These are phyloP conservation scores for Euptelea pleiosperma DNA, from an alignment of 164 flowering plant genomes.

Conservation along the genomic window DNA sequence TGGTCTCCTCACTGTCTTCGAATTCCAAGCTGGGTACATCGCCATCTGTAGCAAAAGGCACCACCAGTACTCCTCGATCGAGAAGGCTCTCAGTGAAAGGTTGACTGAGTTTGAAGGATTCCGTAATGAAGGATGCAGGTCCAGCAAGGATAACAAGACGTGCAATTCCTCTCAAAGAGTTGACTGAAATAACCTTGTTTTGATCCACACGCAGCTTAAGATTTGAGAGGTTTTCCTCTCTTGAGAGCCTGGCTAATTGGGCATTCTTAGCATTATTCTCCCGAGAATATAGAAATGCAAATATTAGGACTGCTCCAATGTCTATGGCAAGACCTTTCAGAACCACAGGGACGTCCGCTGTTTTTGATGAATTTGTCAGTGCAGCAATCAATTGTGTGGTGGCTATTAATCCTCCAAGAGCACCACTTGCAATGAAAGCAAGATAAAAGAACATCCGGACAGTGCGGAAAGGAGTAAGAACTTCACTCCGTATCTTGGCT, in stretches of 20 bases:
- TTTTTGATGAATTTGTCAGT: constrained; percentile 52
- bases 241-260: constrained; percentile 74
- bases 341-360: constrained; percentile 52
- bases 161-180: constrained; percentile 69
- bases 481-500: constrained; percentile 91
- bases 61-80: constrained; percentile 87
- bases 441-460: constrained; percentile 94
- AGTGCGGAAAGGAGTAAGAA: constrained; percentile 87
- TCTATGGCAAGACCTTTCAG: constrained; percentile 72
- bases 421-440: constrained; percentile 84
- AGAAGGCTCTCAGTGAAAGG: constrained; percentile 62
- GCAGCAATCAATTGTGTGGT: constrained; percentile 63
- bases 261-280: constrained; percentile 73
- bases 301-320: constrained; percentile 66
- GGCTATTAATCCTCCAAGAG: constrained; percentile 82
- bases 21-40: constrained; percentile 49
- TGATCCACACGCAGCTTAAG: constrained; percentile 76
- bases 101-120: constrained; percentile 55
- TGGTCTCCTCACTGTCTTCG: constrained; percentile 57
- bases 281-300: constrained; percentile 65
- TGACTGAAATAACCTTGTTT: constrained; percentile 52
- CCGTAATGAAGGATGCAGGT: constrained; percentile 61
- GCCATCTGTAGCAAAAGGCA: constrained; percentile 80
- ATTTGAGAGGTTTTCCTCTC: constrained; percentile 88
- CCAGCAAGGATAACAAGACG: constrained; percentile 84